Conservation (phyloP, 164 flowering plant genomes). For the Vitis labrusca region DNA sequence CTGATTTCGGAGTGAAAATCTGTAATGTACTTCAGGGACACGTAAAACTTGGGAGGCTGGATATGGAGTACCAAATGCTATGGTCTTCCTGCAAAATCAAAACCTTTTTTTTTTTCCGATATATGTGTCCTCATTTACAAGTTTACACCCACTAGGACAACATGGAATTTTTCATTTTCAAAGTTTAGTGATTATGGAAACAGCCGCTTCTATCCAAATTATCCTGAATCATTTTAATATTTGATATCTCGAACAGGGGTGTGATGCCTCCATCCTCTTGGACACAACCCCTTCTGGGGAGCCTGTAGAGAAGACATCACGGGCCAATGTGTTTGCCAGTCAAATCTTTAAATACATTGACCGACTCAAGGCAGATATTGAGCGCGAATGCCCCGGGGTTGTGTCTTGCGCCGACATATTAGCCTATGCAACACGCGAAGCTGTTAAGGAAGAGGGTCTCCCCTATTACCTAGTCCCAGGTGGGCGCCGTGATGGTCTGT, state of each 20-base stretch:
- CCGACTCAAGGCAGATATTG: constrained; percentile 20
- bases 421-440: constrained; percentile 30
- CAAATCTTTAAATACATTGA: constrained; percentile 26
- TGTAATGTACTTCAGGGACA: background rate
- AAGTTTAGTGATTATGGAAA: too few species aligned
- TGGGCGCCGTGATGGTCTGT: constrained; percentile 28
- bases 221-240: too few species aligned
- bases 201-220: too few species aligned
- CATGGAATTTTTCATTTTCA: too few species aligned
- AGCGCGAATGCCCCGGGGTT: constrained; percentile 23
- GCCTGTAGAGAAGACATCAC: constrained; percentile 21
- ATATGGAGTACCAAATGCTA: too few species aligned
- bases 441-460: constrained; percentile 15
- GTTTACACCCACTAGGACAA: too few species aligned
- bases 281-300: constrained; percentile 19
- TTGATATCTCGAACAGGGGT: constrained; percentile 26
- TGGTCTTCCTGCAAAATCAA: too few species aligned
- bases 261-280: constrained; percentile 35
- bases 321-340: constrained; percentile 15
- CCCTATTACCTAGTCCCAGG: constrained; percentile 4
- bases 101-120: too few species aligned
- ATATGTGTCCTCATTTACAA: too few species aligned
- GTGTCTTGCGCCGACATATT: constrained; percentile 41
- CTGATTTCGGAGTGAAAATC: too few species aligned
- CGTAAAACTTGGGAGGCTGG: too few species aligned